A percentile compares a stretch with the other conserved stretches of the same genome.
phyloP scores from a whole-genome alignment of 2,329 filamentous ascomycete genomes.

The Colletotrichum sp. region DNA sequence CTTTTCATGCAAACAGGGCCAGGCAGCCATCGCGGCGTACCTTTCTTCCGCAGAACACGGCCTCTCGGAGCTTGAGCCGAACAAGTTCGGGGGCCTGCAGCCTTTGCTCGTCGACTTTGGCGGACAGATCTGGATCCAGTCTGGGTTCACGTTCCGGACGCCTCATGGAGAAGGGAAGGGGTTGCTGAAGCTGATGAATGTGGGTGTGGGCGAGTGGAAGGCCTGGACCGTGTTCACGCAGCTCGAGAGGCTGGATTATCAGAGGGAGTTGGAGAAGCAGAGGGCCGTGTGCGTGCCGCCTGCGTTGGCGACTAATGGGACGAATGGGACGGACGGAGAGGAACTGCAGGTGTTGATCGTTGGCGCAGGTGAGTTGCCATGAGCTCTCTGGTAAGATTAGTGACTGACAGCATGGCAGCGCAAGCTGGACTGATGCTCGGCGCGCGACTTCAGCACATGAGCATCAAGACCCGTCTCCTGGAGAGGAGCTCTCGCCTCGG shows the following conservation, averaged over 20 bases:
- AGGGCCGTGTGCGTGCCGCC: background rate
- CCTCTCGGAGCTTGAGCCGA: background rate
- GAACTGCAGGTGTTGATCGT: slow-evolving; percentile 41
- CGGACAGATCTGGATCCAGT: slow-evolving; percentile 21
- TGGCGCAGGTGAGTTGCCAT: slow-evolving; percentile 35
- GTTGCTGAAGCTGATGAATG: slow-evolving; percentile 24
- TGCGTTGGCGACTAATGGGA: slow-evolving; percentile 6
- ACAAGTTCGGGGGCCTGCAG: slow-evolving; percentile 12
- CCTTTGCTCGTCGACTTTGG: slow-evolving; percentile 20
- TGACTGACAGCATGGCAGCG: slow-evolving; percentile 29
- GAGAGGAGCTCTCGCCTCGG: slow-evolving; percentile 50
- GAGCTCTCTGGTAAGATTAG: background rate
- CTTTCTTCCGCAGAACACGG: slow-evolving; percentile 3
- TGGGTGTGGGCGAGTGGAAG: slow-evolving; percentile 23
- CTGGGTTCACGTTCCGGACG: slow-evolving; percentile 23
- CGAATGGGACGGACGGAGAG: slow-evolving; percentile 28
- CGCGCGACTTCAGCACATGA: slow-evolving; percentile 31
- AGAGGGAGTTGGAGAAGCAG: slow-evolving; percentile 13
- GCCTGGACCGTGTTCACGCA: slow-evolving; percentile 29
- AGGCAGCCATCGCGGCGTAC: slow-evolving; percentile 16
- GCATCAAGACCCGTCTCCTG: slow-evolving; percentile 40
- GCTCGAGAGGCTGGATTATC: slow-evolving; percentile 26
- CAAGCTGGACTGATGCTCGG: slow-evolving; percentile 46
- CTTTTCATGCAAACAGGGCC: slow-evolving; percentile 28
- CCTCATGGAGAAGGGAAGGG: slow-evolving; percentile 24